These are phyloP conservation scores for Boletus insuetus DNA, from an alignment of 768 basidiomycete genomes.

Conservation along the genomic window DNA sequence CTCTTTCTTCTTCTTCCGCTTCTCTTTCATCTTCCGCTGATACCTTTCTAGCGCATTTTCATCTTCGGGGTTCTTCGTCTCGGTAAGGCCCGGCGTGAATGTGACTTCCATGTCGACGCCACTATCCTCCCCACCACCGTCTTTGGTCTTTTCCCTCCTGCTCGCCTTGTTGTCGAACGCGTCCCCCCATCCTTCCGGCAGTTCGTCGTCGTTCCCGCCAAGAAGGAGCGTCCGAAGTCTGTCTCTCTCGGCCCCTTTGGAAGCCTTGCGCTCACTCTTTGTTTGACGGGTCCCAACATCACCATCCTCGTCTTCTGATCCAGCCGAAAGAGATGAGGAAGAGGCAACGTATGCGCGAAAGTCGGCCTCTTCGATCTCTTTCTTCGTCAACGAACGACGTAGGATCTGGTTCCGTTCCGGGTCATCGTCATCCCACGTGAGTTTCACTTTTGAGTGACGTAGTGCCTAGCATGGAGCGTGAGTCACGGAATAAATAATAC, in stretches of 20 bases:
- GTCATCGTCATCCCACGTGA: conserved; percentile 99
- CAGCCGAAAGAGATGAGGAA: conserved; percentile 62
- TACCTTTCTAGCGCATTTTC: conserved; percentile 91
- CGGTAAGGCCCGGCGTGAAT: conserved; percentile 81
- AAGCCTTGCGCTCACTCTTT: conserved; percentile 19
- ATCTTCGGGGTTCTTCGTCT: conserved; percentile 50
- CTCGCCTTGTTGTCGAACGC: conserved; percentile 27
- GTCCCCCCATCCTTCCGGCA: conserved; percentile 85
- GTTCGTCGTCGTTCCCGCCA: conserved; percentile 56
- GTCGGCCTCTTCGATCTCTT: conserved; percentile 90
- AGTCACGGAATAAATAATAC: not conserved
- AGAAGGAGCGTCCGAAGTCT: conserved; percentile 77
- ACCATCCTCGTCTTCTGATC: conserved; percentile 33
- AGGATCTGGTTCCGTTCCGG: conserved; percentile 80
- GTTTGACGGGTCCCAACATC: not conserved
- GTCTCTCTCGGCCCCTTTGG: conserved; percentile 52
- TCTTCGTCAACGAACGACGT: conserved; percentile 69
- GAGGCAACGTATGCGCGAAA: conserved; percentile 79
- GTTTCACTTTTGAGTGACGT: conserved; percentile 94
- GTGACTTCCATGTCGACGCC: conserved; percentile 94
- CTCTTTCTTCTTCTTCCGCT: conserved; percentile 76
- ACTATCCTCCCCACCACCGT: conserved; percentile 25
- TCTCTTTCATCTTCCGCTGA: conserved; percentile 86
- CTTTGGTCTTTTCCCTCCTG: not conserved
- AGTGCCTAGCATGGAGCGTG: conserved; percentile 60